These are phyloP conservation scores for Penicillium glabrum DNA, from an alignment of 2,329 filamentous ascomycete genomes.

Conservation along the genomic window DNA sequence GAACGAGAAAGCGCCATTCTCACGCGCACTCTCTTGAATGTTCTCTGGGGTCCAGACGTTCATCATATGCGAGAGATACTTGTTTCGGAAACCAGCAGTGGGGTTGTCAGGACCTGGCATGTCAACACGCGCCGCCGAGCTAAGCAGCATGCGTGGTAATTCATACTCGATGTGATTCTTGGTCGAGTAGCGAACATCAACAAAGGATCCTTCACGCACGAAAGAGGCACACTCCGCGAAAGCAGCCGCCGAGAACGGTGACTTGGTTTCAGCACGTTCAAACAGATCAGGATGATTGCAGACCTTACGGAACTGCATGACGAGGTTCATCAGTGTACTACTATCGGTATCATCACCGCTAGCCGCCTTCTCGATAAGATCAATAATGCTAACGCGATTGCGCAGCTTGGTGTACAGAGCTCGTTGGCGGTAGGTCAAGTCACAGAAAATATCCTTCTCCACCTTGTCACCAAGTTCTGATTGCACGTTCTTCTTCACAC, in stretches of 20 bases:
- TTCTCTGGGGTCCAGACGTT: conserved; percentile 87
- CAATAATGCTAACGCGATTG: conserved; percentile 98
- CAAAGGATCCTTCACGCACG: conserved; percentile 77
- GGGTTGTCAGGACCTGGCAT: conserved; percentile 71
- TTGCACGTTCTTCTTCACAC: conserved; percentile 99
- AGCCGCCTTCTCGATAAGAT: conserved; percentile 95
- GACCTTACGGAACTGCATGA: conserved; percentile 99
- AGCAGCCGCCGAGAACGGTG: conserved; percentile 77
- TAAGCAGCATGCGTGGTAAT: conserved; percentile 78
- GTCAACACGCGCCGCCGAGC: conserved; percentile 73
- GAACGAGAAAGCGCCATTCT: conserved; percentile 77
- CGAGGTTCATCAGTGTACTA: conserved; percentile 95
- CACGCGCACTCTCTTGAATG: conserved; percentile 62
- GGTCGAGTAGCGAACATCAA: conserved; percentile 83
- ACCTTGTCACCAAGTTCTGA: conserved; percentile 99
- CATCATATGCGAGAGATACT: conserved; percentile 76
- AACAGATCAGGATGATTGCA: conserved; percentile 98
- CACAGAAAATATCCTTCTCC: conserved; percentile 92
- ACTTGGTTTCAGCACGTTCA: conserved; percentile 87
- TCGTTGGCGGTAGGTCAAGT: conserved; percentile 92
- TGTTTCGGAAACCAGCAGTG: conserved; percentile 75
- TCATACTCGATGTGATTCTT: conserved; percentile 82
- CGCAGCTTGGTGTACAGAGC: conserved; percentile 89
- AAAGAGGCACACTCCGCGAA: conserved; percentile 97
- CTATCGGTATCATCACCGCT: conserved; percentile 93